Percentiles rank a stretch among this genome's conserved stretches.
Conservation (phyloP, 306 rosid genomes). For the Gynostemma pentaphyllum region DNA sequence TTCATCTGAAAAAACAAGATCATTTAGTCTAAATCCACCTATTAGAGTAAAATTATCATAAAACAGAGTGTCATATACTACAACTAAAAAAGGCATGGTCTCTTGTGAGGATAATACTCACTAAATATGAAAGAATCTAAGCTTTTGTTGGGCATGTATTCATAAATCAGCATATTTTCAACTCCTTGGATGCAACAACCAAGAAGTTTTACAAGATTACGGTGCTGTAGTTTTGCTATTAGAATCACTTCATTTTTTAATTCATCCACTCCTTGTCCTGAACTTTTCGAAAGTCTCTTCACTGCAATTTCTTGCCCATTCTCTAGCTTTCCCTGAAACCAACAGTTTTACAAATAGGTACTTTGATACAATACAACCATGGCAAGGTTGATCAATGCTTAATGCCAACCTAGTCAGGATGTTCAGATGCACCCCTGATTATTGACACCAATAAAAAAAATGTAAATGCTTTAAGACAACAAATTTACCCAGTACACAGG, state of each 20-base stretch:
- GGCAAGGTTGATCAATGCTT: too few species aligned
- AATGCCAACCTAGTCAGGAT: too few species aligned
- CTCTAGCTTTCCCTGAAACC: constrained; percentile 40
- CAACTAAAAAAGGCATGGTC: too few species aligned
- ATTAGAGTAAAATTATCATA: neutral
- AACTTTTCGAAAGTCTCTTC: constrained; percentile 36
- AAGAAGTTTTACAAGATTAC: constrained; percentile 52
- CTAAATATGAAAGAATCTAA: constrained; percentile 58
- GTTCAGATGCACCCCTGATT: too few species aligned
- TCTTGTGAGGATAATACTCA: constrained; percentile 5
- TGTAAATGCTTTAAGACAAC: too few species aligned
- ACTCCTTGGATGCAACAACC: constrained; percentile 46
- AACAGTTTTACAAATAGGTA: too few species aligned
- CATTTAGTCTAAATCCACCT: neutral
- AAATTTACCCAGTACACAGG: constrained; percentile 32
- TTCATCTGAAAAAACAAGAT: constrained; percentile 18
- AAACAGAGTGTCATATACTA: too few species aligned
- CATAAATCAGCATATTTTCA: constrained; percentile 27
- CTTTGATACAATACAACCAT: too few species aligned
- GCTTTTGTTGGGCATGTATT: constrained; percentile 29
- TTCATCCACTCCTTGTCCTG: constrained; percentile 51
- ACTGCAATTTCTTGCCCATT: constrained; percentile 50
- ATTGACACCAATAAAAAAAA: too few species aligned
- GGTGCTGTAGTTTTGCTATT: constrained; percentile 56
- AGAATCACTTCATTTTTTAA: constrained; percentile 46